Evolutionary conservation across 805 yeast species (phyloP).

Genomic region (Tetrapisispora taiwanensis): DNA sequence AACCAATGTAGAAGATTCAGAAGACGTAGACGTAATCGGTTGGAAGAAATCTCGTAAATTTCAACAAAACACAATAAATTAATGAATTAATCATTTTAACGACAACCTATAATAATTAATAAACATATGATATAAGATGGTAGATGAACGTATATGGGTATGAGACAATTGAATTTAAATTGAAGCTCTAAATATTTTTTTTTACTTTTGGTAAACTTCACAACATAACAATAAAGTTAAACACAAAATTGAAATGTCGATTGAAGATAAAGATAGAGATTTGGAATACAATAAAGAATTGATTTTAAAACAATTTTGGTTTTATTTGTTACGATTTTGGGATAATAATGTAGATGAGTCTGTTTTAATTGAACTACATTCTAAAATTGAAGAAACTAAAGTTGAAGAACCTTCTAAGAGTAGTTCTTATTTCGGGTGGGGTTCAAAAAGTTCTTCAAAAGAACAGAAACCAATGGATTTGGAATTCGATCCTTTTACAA

Average conservation of each 20-base stretch:
- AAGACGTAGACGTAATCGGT: too few species aligned
- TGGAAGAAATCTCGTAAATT: too few species aligned
- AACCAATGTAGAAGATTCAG: too few species aligned
- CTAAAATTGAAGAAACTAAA: not conserved
- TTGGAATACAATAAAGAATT: conserved; percentile 10
- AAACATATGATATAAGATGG: too few species aligned
- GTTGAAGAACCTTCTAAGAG: not conserved
- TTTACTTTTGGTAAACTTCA: too few species aligned
- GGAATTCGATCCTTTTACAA: not conserved
- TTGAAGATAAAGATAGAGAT: not conserved
- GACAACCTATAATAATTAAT: too few species aligned
- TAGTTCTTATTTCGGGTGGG: conserved; percentile 1
- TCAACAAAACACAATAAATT: too few species aligned
- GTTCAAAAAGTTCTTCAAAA: not conserved
- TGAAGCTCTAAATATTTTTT: too few species aligned
- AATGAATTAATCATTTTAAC: too few species aligned
- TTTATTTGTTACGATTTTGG: conserved; percentile 3
- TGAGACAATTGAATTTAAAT: too few species aligned
- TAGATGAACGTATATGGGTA: too few species aligned
- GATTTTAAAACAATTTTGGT: conserved; percentile 9
- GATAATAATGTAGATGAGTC: not conserved
- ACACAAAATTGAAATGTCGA: not conserved
- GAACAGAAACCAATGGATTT: not conserved
- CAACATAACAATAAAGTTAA: too few species aligned
- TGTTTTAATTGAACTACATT: not conserved